Percentiles rank a stretch among this genome's conserved stretches.
Evolutionary conservation across 768 basidiomycete species (phyloP).

Genomic region (Mycena rosella): DNA sequence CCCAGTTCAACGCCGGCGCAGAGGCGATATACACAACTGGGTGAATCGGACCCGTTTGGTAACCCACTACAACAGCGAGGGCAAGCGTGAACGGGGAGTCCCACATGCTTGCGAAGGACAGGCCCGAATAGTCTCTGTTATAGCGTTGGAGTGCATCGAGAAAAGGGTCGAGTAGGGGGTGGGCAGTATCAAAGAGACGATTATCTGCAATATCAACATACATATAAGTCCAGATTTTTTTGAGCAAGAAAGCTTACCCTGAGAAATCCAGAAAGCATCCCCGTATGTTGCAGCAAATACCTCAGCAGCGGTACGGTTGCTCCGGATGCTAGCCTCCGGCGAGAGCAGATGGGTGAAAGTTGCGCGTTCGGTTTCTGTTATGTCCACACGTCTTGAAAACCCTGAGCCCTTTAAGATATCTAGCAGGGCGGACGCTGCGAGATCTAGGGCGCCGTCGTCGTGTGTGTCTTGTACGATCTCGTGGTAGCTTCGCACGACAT

Average conservation of each 20-base stretch:
- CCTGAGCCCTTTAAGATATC: slow-evolving; percentile 11
- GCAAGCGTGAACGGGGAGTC: slow-evolving; percentile 20
- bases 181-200: slow-evolving; percentile 4
- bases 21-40: background rate
- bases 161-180: background rate
- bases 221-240: no score
- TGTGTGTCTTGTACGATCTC: slow-evolving; percentile 28
- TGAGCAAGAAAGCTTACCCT: background rate
- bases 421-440: slow-evolving; percentile 25
- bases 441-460: slow-evolving; percentile 34
- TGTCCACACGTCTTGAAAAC: background rate
- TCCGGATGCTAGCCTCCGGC: slow-evolving; percentile 20
- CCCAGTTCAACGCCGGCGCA: background rate
- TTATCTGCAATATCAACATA: slow-evolving; percentile 1
- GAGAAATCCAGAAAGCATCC: slow-evolving; percentile 2
- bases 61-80: background rate
- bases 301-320: slow-evolving; percentile 23
- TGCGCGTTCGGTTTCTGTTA: background rate
- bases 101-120: slow-evolving; percentile 3
- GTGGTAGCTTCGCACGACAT: slow-evolving; percentile 11
- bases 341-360: slow-evolving; percentile 19
- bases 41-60: slow-evolving; percentile 2
- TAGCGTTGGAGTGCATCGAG: slow-evolving; percentile 18
- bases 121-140: slow-evolving; percentile 3
- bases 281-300: slow-evolving; percentile 10